Percentiles rank a stretch among this genome's conserved stretches.
phyloP scores from a whole-genome alignment of 371 early-diverging fungal genomes.

The Lichtheimia ornata region DNA sequence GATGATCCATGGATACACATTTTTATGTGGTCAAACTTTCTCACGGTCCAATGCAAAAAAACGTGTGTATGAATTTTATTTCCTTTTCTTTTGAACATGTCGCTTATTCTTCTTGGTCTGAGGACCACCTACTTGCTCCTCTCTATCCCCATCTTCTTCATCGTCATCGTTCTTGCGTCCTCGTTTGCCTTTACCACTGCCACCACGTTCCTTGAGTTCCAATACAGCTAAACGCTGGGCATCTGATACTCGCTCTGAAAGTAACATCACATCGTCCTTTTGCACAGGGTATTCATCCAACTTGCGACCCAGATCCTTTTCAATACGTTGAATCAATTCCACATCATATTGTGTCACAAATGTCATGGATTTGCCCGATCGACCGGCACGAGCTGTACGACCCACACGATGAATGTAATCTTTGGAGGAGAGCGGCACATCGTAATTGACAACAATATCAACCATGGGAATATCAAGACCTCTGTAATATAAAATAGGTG shows the following conservation, averaged over 20 bases:
- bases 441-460: constrained; percentile 95
- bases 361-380: constrained; percentile 91
- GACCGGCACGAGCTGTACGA: constrained; percentile 96
- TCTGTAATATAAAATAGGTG: constrained; percentile 45
- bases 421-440: constrained; percentile 92
- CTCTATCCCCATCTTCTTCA: constrained; percentile 52
- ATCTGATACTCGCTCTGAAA: constrained; percentile 93
- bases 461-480: constrained; percentile 98
- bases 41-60: constrained; percentile 3
- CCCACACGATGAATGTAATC: constrained; percentile 98
- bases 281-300: constrained; percentile 81
- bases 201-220: constrained; percentile 68
- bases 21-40: neutral
- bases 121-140: constrained; percentile 27
- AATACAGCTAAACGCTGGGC: constrained; percentile 82
- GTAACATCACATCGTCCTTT: constrained; percentile 83
- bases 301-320: constrained; percentile 86
- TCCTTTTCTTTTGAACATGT: neutral
- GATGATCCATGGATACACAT: neutral
- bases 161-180: constrained; percentile 56
- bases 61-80: neutral
- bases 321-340: constrained; percentile 91
- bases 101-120: neutral
- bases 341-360: constrained; percentile 98
- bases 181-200: constrained; percentile 56